A percentile compares a stretch with the other conserved stretches of the same genome.
phyloP scores from a whole-genome alignment of 805 yeast genomes.

The Henningerozyma blattae region DNA sequence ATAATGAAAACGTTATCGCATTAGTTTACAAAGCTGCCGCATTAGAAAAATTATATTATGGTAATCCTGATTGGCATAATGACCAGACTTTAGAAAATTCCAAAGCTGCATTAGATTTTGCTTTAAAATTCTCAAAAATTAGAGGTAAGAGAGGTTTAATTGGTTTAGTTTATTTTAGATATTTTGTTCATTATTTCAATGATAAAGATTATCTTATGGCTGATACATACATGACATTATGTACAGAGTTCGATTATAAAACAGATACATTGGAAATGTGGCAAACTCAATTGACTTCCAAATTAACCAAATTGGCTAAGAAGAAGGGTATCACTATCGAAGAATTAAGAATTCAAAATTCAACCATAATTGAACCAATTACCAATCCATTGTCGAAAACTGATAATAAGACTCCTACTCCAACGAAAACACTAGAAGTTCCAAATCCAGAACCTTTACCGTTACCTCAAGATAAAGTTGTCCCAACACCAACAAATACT shows the following conservation, averaged over 20 bases:
- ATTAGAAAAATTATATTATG: constrained; percentile 31
- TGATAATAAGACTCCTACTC: not conserved
- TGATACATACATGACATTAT: constrained; percentile 29
- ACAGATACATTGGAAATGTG: constrained; percentile 40
- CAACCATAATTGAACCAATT: not conserved
- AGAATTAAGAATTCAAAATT: not conserved
- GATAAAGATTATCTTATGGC: constrained; percentile 33
- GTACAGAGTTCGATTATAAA: constrained; percentile 30
- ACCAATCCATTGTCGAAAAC: not conserved
- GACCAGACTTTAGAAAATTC: constrained; percentile 34
- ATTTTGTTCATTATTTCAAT: constrained; percentile 36
- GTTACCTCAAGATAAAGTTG: not conserved
- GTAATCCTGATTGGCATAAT: constrained; percentile 30
- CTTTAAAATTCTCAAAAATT: constrained; percentile 33
- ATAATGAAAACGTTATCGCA: constrained; percentile 36
- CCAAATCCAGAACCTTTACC: constrained; percentile 1
- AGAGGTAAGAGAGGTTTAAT: constrained; percentile 36
- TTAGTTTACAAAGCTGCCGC: constrained; percentile 38
- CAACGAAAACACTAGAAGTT: not conserved
- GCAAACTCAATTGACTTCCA: constrained; percentile 17
- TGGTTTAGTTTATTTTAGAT: constrained; percentile 36
- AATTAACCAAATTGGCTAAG: constrained; percentile 8
- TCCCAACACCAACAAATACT: not conserved
- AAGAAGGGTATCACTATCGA: constrained; percentile 1
- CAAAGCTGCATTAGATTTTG: constrained; percentile 20